A percentile compares a stretch with the other conserved stretches of the same genome.
phyloP scores from a whole-genome alignment of 179 eudicot genomes.

The Beta macrorhiza region DNA sequence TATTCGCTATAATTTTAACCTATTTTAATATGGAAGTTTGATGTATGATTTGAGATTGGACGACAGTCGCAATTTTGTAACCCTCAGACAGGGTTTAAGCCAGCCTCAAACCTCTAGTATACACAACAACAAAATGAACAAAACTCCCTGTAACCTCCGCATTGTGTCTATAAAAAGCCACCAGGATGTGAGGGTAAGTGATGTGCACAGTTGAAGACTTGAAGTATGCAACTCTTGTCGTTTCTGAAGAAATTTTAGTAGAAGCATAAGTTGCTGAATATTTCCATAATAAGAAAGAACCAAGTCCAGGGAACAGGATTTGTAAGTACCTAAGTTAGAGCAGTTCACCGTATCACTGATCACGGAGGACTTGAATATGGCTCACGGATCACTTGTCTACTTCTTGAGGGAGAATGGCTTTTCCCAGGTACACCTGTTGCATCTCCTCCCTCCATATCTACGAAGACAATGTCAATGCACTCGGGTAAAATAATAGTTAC shows the following conservation, averaged over 20 bases:
- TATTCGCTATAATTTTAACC: slow-evolving; percentile 11
- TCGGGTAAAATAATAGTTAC: neutral
- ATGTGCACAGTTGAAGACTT: neutral
- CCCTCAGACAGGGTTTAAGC: neutral
- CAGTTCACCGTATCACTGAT: neutral
- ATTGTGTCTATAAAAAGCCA: neutral
- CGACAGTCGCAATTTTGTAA: neutral
- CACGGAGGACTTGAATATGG: neutral
- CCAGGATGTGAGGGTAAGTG: neutral
- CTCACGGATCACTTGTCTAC: slow-evolving; percentile 39
- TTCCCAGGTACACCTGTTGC: slow-evolving; percentile 88
- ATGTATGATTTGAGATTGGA: neutral
- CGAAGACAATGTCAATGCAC: slow-evolving; percentile 14
- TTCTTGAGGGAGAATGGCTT: slow-evolving; percentile 63
- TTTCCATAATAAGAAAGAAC: neutral
- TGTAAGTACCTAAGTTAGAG: slow-evolving; percentile 10
- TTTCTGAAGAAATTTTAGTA: slow-evolving; percentile 1
- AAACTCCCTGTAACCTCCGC: neutral
- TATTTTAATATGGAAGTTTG: slow-evolving; percentile 8
- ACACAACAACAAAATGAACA: slow-evolving; percentile 11
- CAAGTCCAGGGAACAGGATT: neutral
- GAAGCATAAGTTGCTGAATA: neutral
- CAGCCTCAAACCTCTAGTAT: slow-evolving; percentile 4
- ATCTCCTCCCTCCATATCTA: slow-evolving; percentile 99
- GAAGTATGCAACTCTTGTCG: neutral